These are phyloP conservation scores for Pythium vanterpoolii DNA, from an alignment of 352 stramenopile species.

Conservation along the genomic window DNA sequence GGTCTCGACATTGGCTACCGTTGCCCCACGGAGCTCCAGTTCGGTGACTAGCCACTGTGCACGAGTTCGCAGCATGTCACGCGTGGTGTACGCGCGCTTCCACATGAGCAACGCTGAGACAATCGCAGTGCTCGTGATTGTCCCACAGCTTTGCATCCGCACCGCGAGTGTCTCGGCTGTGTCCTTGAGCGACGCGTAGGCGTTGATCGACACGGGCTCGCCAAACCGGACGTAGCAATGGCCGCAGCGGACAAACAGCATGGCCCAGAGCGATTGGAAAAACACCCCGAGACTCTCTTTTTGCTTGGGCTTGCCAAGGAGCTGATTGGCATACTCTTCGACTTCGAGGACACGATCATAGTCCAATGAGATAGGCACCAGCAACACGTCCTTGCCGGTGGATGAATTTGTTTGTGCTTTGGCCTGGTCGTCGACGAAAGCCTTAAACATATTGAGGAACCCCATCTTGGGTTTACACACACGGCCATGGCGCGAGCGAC, in stretches of 20 bases:
- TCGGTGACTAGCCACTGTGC: conserved; percentile 59
- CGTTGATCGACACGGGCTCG: conserved; percentile 55
- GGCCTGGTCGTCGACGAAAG: conserved; percentile 39
- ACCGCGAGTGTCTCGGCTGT: conserved; percentile 51
- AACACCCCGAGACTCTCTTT: conserved; percentile 76
- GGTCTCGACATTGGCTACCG: conserved; percentile 56
- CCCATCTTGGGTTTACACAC: conserved; percentile 69
- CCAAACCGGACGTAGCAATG: conserved; percentile 87
- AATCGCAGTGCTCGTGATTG: conserved; percentile 72
- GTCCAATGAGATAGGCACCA: conserved; percentile 86
- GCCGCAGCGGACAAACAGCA: conserved; percentile 73
- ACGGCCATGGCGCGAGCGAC: conserved; percentile 75
- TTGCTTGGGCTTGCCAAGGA: conserved; percentile 83
- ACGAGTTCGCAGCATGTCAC: conserved; percentile 51
- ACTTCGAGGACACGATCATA: conserved; percentile 90
- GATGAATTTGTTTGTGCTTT: too few species aligned
- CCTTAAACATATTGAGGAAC: conserved; percentile 72
- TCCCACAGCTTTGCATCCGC: conserved; percentile 73
- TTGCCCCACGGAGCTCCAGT: conserved; percentile 39
- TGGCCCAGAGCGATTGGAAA: conserved; percentile 64
- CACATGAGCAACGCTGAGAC: conserved; percentile 76
- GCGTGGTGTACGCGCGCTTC: conserved; percentile 58
- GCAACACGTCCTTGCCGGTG: conserved; percentile 35
- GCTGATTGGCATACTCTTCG: conserved; percentile 81
- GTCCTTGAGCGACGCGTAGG: conserved; percentile 39